phyloP scores from a whole-genome alignment of 1,139 yeast species.

The Pneumocystis murina region DNA sequence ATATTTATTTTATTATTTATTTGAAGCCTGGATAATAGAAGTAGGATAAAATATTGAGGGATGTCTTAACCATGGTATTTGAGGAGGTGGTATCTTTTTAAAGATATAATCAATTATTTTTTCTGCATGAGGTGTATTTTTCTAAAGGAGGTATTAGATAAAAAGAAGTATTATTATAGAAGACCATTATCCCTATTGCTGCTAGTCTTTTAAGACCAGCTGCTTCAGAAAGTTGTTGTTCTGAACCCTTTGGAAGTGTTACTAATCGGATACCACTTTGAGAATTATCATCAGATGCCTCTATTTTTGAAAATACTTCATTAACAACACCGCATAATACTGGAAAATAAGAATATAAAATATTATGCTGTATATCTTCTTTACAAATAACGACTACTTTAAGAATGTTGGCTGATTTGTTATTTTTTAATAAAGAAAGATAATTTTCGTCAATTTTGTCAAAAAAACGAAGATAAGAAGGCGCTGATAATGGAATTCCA shows the following conservation, averaged over 20 bases:
- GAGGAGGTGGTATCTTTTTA: neutral
- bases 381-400: neutral
- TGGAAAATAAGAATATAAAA: neutral
- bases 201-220: neutral
- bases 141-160: neutral
- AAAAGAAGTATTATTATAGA: neutral
- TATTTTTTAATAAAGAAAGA: neutral
- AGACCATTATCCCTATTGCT: slow-evolving; percentile 1
- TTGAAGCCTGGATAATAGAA: neutral
- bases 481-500: neutral
- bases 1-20: neutral
- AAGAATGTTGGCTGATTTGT: neutral
- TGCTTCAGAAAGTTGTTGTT: slow-evolving; percentile 1
- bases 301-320: neutral
- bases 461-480: neutral
- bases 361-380: neutral
- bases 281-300: neutral
- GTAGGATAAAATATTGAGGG: neutral
- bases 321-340: neutral
- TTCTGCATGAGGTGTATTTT: neutral
- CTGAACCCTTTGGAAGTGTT: slow-evolving; percentile 2
- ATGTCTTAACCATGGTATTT: neutral
- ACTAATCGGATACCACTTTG: neutral
- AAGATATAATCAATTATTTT: neutral
- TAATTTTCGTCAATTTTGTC: neutral